A percentile compares a stretch with the other conserved stretches of the same genome.
These are phyloP conservation scores for Akanthomyces lecanii DNA, from an alignment of 2,329 filamentous ascomycete genomes.

Conservation along the genomic window DNA sequence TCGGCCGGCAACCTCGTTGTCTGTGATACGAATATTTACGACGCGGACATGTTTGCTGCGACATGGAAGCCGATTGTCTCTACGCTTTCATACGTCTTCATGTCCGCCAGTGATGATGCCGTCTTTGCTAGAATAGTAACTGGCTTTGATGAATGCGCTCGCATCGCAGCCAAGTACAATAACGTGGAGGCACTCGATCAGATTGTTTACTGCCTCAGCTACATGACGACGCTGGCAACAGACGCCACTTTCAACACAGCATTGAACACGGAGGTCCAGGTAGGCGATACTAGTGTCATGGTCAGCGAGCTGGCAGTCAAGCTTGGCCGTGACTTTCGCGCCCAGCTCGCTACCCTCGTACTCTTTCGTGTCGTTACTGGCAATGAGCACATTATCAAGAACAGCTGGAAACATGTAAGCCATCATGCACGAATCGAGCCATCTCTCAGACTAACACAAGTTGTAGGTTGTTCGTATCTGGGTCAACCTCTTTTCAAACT, in stretches of 20 bases:
- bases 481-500: slow-evolving; percentile 94
- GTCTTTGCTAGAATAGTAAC: slow-evolving; percentile 92
- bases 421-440: neutral
- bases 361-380: slow-evolving; percentile 87
- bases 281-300: slow-evolving; percentile 90
- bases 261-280: slow-evolving; percentile 93
- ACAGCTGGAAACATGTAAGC: slow-evolving; percentile 75
- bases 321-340: slow-evolving; percentile 88
- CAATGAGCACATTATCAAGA: slow-evolving; percentile 70
- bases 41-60: slow-evolving; percentile 94
- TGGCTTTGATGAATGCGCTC: slow-evolving; percentile 93
- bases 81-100: slow-evolving; percentile 95
- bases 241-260: slow-evolving; percentile 73
- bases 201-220: slow-evolving; percentile 83
- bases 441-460: slow-evolving; percentile 33
- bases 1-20: slow-evolving; percentile 68
- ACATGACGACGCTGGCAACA: slow-evolving; percentile 82
- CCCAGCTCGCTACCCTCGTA: slow-evolving; percentile 91
- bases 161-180: slow-evolving; percentile 80
- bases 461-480: slow-evolving; percentile 80
- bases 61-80: slow-evolving; percentile 95
- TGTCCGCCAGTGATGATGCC: slow-evolving; percentile 94
- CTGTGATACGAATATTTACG: slow-evolving; percentile 90
- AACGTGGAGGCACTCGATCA: slow-evolving; percentile 86
- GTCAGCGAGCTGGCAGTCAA: slow-evolving; percentile 96